These are phyloP conservation scores for Pseudogymnoascus sp. DNA, from an alignment of 2,329 filamentous ascomycete genomes.

Conservation along the genomic window DNA sequence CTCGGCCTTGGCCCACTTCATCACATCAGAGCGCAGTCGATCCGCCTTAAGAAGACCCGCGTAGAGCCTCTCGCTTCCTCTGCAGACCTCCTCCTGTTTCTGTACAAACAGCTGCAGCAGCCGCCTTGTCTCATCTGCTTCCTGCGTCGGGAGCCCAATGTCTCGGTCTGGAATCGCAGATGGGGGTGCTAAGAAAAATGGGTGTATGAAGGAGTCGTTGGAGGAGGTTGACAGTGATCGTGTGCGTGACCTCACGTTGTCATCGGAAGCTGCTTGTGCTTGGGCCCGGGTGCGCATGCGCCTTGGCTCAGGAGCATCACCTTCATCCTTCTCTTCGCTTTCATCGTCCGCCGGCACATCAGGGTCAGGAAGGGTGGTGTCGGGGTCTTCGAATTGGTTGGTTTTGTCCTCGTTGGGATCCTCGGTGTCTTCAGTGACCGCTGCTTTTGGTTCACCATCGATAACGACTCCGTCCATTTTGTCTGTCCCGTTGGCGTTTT, in stretches of 20 bases:
- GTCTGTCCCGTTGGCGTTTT: background rate
- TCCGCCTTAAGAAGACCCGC: slow-evolving; percentile 65
- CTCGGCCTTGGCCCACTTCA: slow-evolving; percentile 70
- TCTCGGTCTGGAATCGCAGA: slow-evolving; percentile 58
- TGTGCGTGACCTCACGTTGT: slow-evolving; percentile 26
- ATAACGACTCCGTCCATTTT: background rate
- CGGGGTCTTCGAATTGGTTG: slow-evolving; percentile 1
- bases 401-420: background rate
- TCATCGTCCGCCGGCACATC: slow-evolving; percentile 1
- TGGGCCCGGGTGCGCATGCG: slow-evolving; percentile 47
- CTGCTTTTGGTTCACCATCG: background rate
- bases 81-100: slow-evolving; percentile 76
- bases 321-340: slow-evolving; percentile 28
- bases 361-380: slow-evolving; percentile 4
- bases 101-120: slow-evolving; percentile 70
- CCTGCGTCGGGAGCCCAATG: slow-evolving; percentile 59
- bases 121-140: slow-evolving; percentile 71
- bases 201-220: slow-evolving; percentile 54
- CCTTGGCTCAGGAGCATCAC: slow-evolving; percentile 36
- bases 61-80: slow-evolving; percentile 59
- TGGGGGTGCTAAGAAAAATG: slow-evolving; percentile 60
- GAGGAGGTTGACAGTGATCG: slow-evolving; percentile 35
- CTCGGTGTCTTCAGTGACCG: background rate
- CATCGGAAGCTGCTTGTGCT: slow-evolving; percentile 36
- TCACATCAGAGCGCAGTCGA: slow-evolving; percentile 60